Conservation (phyloP, 179 eudicot species). For the Nepenthes alata region DNA sequence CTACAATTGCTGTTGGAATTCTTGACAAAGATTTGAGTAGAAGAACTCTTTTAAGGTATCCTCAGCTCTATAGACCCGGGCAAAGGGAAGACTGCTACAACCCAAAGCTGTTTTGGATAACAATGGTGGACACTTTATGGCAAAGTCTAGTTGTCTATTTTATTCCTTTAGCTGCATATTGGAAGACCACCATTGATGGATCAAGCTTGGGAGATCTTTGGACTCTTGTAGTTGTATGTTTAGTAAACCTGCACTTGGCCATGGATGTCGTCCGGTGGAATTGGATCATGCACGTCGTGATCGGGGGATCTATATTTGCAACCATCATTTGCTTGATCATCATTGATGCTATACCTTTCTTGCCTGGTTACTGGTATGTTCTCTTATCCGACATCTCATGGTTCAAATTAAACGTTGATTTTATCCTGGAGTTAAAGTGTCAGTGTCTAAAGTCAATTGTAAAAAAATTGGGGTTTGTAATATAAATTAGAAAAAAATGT, state of each 20-base stretch:
- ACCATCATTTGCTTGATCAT: slow-evolving; percentile 65
- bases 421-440: too few relatives aligned
- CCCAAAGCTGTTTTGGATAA: slow-evolving; percentile 68
- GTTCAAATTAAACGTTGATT: too few relatives aligned
- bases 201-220: slow-evolving; percentile 90
- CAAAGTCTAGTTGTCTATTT: slow-evolving; percentile 74
- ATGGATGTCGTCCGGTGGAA: slow-evolving; percentile 92
- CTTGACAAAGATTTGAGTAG: slow-evolving; percentile 90
- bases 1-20: slow-evolving; percentile 71
- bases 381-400: not conserved
- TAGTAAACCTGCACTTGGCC: slow-evolving; percentile 77
- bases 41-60: slow-evolving; percentile 55
- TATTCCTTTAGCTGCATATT: slow-evolving; percentile 59
- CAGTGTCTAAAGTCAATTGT: too few relatives aligned
- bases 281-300: slow-evolving; percentile 67
- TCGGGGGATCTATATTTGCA: slow-evolving; percentile 87
- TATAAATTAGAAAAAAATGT: too few relatives aligned
- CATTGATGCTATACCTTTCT: slow-evolving; percentile 51
- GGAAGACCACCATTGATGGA: slow-evolving; percentile 50
- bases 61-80: slow-evolving; percentile 76
- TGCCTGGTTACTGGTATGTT: slow-evolving; percentile 86
- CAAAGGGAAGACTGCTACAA: slow-evolving; percentile 78
- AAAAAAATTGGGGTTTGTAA: too few relatives aligned
- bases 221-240: slow-evolving; percentile 66
- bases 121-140: slow-evolving; percentile 80